Base-by-base conservation (phyloP, 257 asterid species). In the Capsicum baccatum region DNA sequence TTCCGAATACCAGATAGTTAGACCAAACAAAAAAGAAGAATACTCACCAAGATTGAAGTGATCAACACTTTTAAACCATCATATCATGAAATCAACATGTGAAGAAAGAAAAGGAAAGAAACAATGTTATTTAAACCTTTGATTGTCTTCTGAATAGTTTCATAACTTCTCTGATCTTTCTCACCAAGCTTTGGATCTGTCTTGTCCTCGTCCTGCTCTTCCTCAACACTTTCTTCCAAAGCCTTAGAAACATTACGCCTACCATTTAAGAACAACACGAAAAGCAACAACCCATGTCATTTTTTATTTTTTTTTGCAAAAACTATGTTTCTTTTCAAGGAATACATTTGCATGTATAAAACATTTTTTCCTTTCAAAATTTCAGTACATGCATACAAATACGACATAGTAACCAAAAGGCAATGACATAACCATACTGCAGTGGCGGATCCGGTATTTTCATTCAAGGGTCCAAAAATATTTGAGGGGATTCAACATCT, bases 121-220 rank as follows among this genome's bases (percentile, higher is more conserved):
- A 70, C 5, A 21, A 57, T 47, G 80, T 6, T 42, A 14, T 15
- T 62, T 79, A 14, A 73, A 94, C 98, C 97, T 91, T 89, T 83
- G 13, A 94, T 89, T 54, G 89, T 70, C 79, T 89, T 89, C 80
- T 79, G 89, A 87, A 92, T 50, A 79, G 73, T 83, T 81, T 89
- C 96, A 81, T 89, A 90, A 44, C 90, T 79, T 67, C 88, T 89
- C 74, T 88, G 83, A 16, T 92, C 98, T 85, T 88, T 88, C 82
- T 81, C 92, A 81, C 89, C 87, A 78, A 91, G 90, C 71, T 85
- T 88, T 4, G 89, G 54, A 48, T 59, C 81, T 60, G 54, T 12
- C 69, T 84, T 86, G 11, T 47, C 54, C 47, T 52, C 83, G 57
- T 84, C 90, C 12, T 79, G 67, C 6, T 71, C 88, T 68, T n/a